Conservation (phyloP, 768 basidiomycete genomes). For the Mycena metata region DNA sequence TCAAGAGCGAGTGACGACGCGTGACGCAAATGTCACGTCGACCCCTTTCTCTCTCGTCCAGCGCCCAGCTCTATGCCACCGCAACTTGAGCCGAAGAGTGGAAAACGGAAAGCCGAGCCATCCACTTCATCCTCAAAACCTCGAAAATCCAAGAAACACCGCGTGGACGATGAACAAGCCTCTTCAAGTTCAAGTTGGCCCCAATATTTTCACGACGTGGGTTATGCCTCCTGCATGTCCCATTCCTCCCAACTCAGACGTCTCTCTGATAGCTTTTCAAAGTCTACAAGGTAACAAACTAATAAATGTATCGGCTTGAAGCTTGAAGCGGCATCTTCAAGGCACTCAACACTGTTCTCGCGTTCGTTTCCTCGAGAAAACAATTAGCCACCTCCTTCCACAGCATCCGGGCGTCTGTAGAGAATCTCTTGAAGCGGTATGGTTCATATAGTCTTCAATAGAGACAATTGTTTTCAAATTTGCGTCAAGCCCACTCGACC, state of each 20-base stretch:
- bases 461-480: conserved; percentile 18
- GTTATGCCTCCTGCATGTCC: conserved; percentile 43
- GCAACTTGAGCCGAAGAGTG: not conserved
- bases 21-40: not conserved
- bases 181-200: too few species aligned
- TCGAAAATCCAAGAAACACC: conserved; percentile 37
- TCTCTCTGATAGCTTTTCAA: conserved; percentile 45
- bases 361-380: conserved; percentile 86
- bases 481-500: conserved; percentile 75
- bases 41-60: conserved; percentile 5
- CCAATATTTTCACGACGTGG: conserved; percentile 69
- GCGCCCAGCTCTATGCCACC: not conserved
- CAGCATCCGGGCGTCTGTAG: conserved; percentile 82
- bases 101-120: conserved; percentile 23
- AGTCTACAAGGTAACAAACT: conserved; percentile 58
- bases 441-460: conserved; percentile 28
- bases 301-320: conserved; percentile 6
- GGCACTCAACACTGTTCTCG: conserved; percentile 92
- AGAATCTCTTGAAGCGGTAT: conserved; percentile 81
- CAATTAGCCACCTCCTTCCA: conserved; percentile 86
- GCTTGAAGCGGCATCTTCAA: conserved; percentile 44
- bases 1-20: too few species aligned
- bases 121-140: not conserved
- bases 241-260: conserved; percentile 10
- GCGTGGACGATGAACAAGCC: conserved; percentile 34